phyloP scores from a whole-genome alignment of 164 flowering plant species.

The Tetracentron sinense region DNA sequence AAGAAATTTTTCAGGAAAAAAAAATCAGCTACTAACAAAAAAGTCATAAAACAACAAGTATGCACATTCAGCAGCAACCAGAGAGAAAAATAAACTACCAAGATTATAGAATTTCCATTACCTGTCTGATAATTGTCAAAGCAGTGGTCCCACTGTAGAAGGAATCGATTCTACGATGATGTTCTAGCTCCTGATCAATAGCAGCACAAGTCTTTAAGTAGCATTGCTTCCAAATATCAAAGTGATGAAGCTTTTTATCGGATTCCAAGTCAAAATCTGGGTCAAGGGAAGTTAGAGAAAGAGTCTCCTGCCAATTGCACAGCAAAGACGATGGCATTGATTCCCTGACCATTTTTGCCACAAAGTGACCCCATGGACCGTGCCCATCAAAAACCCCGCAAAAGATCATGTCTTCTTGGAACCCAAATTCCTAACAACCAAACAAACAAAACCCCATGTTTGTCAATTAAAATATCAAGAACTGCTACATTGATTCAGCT shows the following conservation, averaged over 20 bases:
- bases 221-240: conserved; percentile 68
- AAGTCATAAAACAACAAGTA: too few relatives aligned
- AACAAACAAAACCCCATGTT: not conserved
- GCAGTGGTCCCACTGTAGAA: conserved; percentile 86
- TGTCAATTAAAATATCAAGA: not conserved
- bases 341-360: conserved; percentile 62
- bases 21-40: too few relatives aligned
- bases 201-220: conserved; percentile 64
- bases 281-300: conserved; percentile 36
- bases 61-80: too few relatives aligned
- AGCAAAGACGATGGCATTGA: conserved; percentile 62
- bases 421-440: conserved; percentile 66
- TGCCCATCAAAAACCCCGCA: conserved; percentile 96
- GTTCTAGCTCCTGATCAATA: conserved; percentile 65
- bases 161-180: conserved; percentile 49
- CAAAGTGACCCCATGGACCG: conserved; percentile 89
- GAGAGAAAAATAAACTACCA: too few relatives aligned
- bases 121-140: conserved; percentile 76
- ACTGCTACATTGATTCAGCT: not conserved
- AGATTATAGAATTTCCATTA: conserved; percentile 20
- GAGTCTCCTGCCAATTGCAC: conserved; percentile 69
- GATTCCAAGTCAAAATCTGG: conserved; percentile 31
- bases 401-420: conserved; percentile 75
- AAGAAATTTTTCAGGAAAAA: too few relatives aligned
- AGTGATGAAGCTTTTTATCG: conserved; percentile 32